Percentiles rank a stretch among this genome's conserved stretches.
Conservation (phyloP, 75 land plant species). For the Sequoia sempervirens region DNA sequence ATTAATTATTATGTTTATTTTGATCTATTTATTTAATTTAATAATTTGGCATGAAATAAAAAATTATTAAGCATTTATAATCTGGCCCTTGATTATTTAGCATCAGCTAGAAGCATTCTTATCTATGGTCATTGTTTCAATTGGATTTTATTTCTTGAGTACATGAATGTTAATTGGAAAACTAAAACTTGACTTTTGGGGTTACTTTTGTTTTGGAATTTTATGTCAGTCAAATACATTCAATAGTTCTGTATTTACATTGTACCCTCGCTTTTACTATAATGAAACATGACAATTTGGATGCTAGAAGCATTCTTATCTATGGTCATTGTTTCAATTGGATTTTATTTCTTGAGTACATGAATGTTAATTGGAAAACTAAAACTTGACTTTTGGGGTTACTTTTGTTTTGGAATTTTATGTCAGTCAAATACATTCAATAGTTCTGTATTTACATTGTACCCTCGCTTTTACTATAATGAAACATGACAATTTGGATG, state of each 20-base stretch:
- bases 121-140: neutral
- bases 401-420: neutral
- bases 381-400: neutral
- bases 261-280: neutral
- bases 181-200: neutral
- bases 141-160: neutral
- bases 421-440: neutral
- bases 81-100: neutral
- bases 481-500: no score
- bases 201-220: neutral
- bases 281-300: no score
- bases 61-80: neutral
- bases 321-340: neutral
- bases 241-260: neutral
- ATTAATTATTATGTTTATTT: neutral
- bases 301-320: neutral
- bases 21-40: neutral
- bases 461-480: neutral
- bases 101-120: neutral
- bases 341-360: neutral
- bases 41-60: neutral
- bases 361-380: neutral
- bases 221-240: neutral
- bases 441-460: slow-evolving; percentile 1
- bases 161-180: neutral